These are phyloP conservation scores for Colletotrichum caudatum DNA, from an alignment of 2,329 filamentous ascomycete genomes.

Conservation along the genomic window DNA sequence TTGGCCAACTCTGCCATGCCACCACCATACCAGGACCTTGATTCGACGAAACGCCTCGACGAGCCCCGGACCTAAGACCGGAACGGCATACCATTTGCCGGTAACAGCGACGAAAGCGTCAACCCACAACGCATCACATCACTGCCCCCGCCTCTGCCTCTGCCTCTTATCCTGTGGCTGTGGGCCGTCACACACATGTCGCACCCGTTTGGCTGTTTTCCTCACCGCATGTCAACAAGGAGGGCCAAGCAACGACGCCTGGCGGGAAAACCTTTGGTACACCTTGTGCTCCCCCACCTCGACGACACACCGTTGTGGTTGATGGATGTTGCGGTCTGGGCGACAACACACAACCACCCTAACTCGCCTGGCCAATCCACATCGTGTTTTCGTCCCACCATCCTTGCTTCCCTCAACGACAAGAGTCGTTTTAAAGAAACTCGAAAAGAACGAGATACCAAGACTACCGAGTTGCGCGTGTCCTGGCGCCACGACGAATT, in stretches of 20 bases:
- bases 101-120: constrained; percentile 28
- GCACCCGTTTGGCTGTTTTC: constrained; percentile 7
- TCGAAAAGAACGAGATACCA: not conserved
- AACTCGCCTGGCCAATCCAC: not conserved
- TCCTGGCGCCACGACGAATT: not conserved
- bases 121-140: not conserved
- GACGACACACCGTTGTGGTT: not conserved
- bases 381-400: not conserved
- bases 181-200: constrained; percentile 28
- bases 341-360: not conserved
- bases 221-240: not conserved
- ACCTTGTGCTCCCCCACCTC: constrained; percentile 1
- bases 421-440: not conserved
- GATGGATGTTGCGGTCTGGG: not conserved
- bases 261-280: not conserved
- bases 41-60: constrained; percentile 17
- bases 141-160: not conserved
- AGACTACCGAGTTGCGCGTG: not conserved
- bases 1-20: not conserved
- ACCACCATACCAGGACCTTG: constrained; percentile 1
- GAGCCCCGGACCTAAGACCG: constrained; percentile 24
- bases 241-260: not conserved
- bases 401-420: not conserved
- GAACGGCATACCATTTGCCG: constrained; percentile 20
- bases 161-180: constrained; percentile 14